phyloP scores from a whole-genome alignment of 108 stramenopile genomes.

The Skeletonema tropicum region DNA sequence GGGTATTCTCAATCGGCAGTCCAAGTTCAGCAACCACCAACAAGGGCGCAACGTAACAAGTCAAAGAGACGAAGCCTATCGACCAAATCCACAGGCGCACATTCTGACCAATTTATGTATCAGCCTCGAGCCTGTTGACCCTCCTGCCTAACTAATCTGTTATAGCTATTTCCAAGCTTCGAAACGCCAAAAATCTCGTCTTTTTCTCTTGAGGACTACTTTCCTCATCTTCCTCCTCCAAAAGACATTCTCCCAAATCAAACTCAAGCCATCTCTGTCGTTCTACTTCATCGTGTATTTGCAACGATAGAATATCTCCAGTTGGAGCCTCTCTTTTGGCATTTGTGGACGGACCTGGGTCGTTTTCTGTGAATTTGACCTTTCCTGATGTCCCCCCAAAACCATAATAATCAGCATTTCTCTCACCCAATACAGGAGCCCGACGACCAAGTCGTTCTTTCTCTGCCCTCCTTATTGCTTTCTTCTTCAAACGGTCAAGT shows the following conservation, averaged over 20 bases:
- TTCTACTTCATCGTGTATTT: background rate
- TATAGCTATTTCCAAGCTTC: constrained; percentile 44
- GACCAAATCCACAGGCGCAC: too few relatives aligned
- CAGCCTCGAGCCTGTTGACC: background rate
- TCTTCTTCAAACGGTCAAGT: constrained; percentile 6
- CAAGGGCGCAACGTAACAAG: too few relatives aligned
- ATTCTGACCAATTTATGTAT: background rate
- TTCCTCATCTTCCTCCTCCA: constrained; percentile 15
- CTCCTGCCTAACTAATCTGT: background rate
- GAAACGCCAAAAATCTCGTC: constrained; percentile 34
- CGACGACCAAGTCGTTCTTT: constrained; percentile 37
- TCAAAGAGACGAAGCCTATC: too few relatives aligned
- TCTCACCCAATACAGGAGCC: constrained; percentile 12
- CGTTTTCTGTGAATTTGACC: constrained; percentile 25
- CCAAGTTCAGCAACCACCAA: too few relatives aligned
- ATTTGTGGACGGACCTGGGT: background rate
- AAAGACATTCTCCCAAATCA: constrained; percentile 44
- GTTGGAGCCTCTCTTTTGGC: constrained; percentile 1
- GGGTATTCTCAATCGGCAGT: too few relatives aligned
- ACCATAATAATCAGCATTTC: constrained; percentile 22
- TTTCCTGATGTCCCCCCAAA: constrained; percentile 19
- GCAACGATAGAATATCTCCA: background rate
- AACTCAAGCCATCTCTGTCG: constrained; percentile 33
- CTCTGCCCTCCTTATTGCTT: constrained; percentile 14
- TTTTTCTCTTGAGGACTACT: background rate